These are phyloP conservation scores for Marasmius oreades DNA, from an alignment of 1,284 basidiomycete genomes.

Conservation along the genomic window DNA sequence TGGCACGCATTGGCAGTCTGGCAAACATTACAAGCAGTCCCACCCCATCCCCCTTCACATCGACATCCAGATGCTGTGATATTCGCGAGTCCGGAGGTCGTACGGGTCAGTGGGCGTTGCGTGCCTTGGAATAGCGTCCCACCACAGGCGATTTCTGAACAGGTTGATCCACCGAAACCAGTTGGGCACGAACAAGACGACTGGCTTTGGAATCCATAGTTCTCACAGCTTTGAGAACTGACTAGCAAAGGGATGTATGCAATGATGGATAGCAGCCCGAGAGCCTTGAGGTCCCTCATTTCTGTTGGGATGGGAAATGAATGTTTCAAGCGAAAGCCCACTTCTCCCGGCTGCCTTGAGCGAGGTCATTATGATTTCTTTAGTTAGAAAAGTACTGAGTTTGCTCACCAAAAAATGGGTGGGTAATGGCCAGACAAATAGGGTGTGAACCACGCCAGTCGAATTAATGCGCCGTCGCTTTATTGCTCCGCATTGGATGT, in stretches of 20 bases:
- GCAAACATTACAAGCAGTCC: slow-evolving; percentile 78
- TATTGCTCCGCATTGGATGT: no score
- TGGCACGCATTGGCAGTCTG: slow-evolving; percentile 59
- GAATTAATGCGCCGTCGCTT: no score
- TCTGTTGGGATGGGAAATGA: no score
- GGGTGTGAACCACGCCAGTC: no score
- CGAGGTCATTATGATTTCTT: no score
- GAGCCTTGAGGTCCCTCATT: no score
- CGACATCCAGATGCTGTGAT: slow-evolving; percentile 59
- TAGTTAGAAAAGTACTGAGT: no score
- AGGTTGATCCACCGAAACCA: slow-evolving; percentile 73
- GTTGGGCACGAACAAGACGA: slow-evolving; percentile 70
- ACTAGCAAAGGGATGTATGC: slow-evolving; percentile 19
- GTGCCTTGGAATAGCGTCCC: slow-evolving; percentile 75
- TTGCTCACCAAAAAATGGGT: no score
- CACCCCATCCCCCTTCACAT: slow-evolving; percentile 72
- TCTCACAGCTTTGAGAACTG: slow-evolving; percentile 58
- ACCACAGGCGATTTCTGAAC: slow-evolving; percentile 69
- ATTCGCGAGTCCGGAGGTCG: slow-evolving; percentile 52
- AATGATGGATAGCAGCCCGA: no score
- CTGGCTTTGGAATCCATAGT: slow-evolving; percentile 58
- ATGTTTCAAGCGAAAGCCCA: no score
- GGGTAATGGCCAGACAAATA: no score
- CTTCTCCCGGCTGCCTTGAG: no score
- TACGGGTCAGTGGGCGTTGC: slow-evolving; percentile 46